Conservation (phyloP, 176 grass and related monocot species). For the Triticum aestivum region DNA sequence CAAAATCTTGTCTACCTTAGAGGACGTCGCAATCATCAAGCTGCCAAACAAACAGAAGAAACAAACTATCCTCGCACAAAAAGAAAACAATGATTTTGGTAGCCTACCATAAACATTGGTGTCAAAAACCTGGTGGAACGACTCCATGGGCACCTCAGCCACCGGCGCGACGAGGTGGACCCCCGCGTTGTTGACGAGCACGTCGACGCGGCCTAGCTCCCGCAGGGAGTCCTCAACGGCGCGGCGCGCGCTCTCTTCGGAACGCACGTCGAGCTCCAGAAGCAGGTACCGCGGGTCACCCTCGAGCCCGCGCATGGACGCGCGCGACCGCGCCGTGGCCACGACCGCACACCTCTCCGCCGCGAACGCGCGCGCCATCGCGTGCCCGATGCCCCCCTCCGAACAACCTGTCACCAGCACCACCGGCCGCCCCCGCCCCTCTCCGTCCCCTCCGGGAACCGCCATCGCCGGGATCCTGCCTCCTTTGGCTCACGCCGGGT, state of each 20-base stretch:
- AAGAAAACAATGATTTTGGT: neutral
- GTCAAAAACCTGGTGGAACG: conserved; percentile 60
- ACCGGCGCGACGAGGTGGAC: conserved; percentile 90
- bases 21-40: conserved; percentile 7
- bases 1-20: neutral
- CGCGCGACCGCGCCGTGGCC: conserved; percentile 69
- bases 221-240: conserved; percentile 46
- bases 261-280: conserved; percentile 65
- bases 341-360: conserved; percentile 67
- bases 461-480: conserved; percentile 19
- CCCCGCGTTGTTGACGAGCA: conserved; percentile 93
- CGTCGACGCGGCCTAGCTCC: conserved; percentile 64
- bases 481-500: neutral
- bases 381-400: conserved; percentile 79
- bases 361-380: conserved; percentile 64
- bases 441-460: neutral
- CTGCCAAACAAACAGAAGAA: neutral
- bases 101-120: conserved; percentile 83
- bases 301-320: conserved; percentile 66
- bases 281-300: conserved; percentile 51
- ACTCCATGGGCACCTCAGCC: conserved; percentile 71
- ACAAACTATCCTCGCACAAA: neutral
- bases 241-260: conserved; percentile 47
- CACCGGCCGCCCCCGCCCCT: conserved; percentile 23
- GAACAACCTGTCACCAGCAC: conserved; percentile 91